Evolutionary conservation across 768 basidiomycete genomes (phyloP).

Genomic region (Mycena belliarum): DNA sequence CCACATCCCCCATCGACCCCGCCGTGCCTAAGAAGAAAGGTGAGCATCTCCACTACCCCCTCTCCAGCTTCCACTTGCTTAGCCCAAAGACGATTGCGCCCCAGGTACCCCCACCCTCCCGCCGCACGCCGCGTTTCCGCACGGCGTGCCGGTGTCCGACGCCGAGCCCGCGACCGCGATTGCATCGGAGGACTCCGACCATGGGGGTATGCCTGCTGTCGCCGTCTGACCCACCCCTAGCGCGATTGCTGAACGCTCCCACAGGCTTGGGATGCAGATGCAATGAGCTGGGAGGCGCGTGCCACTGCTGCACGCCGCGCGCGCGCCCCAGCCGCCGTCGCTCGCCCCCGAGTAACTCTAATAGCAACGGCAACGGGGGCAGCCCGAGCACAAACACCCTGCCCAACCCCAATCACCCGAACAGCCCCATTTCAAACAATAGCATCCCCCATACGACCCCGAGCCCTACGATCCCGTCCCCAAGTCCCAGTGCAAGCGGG

Average conservation of each 20-base stretch:
- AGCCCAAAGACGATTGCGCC: conserved; percentile 43
- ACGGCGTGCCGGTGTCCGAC: conserved; percentile 72
- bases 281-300: conserved; percentile 48
- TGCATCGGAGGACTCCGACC: conserved; percentile 60
- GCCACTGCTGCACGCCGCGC: conserved; percentile 60
- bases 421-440: background rate
- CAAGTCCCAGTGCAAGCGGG: too few species aligned
- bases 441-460: background rate
- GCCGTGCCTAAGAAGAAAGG: conserved; percentile 58
- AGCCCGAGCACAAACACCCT: background rate
- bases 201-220: conserved; percentile 62
- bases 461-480: conserved; percentile 1
- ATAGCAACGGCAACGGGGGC: conserved; percentile 12
- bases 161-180: conserved; percentile 52
- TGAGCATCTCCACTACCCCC: conserved; percentile 38
- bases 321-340: conserved; percentile 31
- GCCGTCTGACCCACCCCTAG: conserved; percentile 36
- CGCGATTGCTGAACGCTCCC: conserved; percentile 45
- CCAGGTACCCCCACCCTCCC: conserved; percentile 61
- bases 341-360: conserved; percentile 5
- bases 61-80: conserved; percentile 33
- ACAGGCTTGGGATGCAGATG: conserved; percentile 51
- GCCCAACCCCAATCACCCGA: conserved; percentile 2
- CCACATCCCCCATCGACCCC: conserved; percentile 26
- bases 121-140: conserved; percentile 76